Percentiles rank a stretch among this genome's conserved stretches.
Evolutionary conservation across 768 basidiomycete genomes (phyloP).

Genomic region (Suillus spraguei): DNA sequence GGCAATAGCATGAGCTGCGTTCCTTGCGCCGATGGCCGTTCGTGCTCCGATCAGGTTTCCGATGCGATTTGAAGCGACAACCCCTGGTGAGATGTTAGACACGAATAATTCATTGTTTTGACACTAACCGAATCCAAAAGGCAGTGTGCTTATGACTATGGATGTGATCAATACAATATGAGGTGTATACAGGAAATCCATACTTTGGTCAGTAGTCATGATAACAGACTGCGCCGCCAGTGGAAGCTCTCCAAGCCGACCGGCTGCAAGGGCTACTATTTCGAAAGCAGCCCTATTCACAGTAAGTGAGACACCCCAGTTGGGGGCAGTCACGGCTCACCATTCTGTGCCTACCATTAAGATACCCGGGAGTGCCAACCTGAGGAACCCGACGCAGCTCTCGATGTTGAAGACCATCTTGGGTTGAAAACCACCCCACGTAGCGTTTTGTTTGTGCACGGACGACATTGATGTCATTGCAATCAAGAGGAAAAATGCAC

Average conservation of each 20-base stretch:
- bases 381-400: slow-evolving; percentile 60
- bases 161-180: slow-evolving; percentile 6
- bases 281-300: slow-evolving; percentile 73
- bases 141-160: slow-evolving; percentile 69
- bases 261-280: slow-evolving; percentile 79
- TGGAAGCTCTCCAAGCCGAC: slow-evolving; percentile 63
- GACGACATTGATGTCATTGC: slow-evolving; percentile 52
- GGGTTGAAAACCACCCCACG: slow-evolving; percentile 64
- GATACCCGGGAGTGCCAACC: slow-evolving; percentile 75
- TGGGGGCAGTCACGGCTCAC: slow-evolving; percentile 36
- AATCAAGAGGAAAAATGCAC: slow-evolving; percentile 60
- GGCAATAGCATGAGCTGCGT: slow-evolving; percentile 64
- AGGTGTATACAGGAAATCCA: slow-evolving; percentile 9
- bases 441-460: slow-evolving; percentile 54
- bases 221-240: slow-evolving; percentile 79
- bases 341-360: slow-evolving; percentile 83
- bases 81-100: slow-evolving; percentile 37
- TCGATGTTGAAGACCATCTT: slow-evolving; percentile 44
- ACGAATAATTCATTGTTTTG: not conserved
- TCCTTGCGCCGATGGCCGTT: slow-evolving; percentile 52
- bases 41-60: slow-evolving; percentile 72
- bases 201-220: slow-evolving; percentile 81
- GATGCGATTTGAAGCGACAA: slow-evolving; percentile 72
- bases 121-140: slow-evolving; percentile 64
- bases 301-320: not conserved